Base-by-base conservation (phyloP, 148 eudicot species). In the Rhododendron henanense region DNA sequence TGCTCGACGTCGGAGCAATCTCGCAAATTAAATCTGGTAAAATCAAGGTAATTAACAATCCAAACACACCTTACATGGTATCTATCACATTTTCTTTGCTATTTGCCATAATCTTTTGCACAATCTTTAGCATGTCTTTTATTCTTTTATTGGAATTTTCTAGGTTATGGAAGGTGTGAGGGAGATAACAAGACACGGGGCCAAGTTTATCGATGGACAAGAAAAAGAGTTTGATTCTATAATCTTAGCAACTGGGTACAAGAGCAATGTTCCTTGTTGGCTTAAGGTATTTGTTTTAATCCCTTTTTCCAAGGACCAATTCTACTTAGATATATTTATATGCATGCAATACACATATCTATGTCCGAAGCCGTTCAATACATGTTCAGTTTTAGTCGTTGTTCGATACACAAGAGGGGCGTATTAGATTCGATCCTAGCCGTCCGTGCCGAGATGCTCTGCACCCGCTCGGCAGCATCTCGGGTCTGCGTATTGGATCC, bases 1-100 rank as follows among this genome's bases (percentile, higher is more conserved):
- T 97, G 61, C 98, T 97, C 10, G 99, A 97, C 85, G 89, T 89
- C 31, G 99, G 99, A n/a, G 95, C 98, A 45, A 86, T 97, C 23
- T 88, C 95, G 0, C 93, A 90, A 37, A 94, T 97, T 47, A 95
- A 88, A 78, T 87, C 95, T 6, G 98, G 98, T 1, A 91, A 92
- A 50, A 97, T 97, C 74, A 92, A 93, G 96, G 98, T 97, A 89
- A 87, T 23, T 45, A 75, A 69, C 35, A 10, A 51, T 16, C 74
- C 79, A 57, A 81, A 71, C 44, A 59, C 31, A 28, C 45, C 59
- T 35, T 33, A 33, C 18, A 50, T 16, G 33, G 35, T 47, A 33
- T 71, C 51, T 47, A 21, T 73, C 51, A 33, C 16, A 79, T 84
- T 51, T 73, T 51, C 59, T 78, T 21, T 25, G 48, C 44, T 61